Percentiles rank a stretch among this genome's conserved stretches.
Evolutionary conservation across 176 grass and related monocot genomes (phyloP).

Genomic region (Cenchrus fungigraminus): DNA sequence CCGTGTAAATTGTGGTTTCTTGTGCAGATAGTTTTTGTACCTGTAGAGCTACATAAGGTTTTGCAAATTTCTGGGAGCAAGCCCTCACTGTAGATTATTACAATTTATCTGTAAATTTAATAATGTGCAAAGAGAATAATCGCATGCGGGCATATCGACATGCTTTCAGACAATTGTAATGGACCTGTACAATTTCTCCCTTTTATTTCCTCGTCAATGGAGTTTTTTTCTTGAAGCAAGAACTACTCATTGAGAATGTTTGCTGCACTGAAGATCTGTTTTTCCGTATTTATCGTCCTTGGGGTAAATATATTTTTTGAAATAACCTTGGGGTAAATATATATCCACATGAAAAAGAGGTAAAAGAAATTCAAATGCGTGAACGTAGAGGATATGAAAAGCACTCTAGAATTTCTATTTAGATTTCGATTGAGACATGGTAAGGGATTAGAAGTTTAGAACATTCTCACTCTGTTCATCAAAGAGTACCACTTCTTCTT

Average conservation of each 20-base stretch:
- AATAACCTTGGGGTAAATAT: not conserved
- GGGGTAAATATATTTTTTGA: not conserved
- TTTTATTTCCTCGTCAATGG: not conserved
- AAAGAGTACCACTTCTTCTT: no score
- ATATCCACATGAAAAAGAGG: not conserved
- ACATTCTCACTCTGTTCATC: no score
- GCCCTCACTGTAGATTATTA: constrained; percentile 30
- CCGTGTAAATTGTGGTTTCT: constrained; percentile 6
- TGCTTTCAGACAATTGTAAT: not conserved
- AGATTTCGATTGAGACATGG: no score
- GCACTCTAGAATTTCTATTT: not conserved
- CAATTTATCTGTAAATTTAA: constrained; percentile 35
- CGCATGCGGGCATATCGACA: constrained; percentile 5
- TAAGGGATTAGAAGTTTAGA: no score
- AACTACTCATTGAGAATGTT: not conserved
- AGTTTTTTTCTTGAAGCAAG: constrained; percentile 5
- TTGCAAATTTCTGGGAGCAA: constrained; percentile 30
- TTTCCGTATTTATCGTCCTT: not conserved
- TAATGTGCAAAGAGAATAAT: constrained; percentile 30
- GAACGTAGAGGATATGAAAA: not conserved
- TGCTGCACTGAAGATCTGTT: not conserved
- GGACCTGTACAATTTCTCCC: not conserved
- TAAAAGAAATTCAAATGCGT: no score
- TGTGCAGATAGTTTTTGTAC: constrained; percentile 38
- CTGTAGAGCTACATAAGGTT: constrained; percentile 28